These are phyloP conservation scores for Podospora pseudocomata DNA, from an alignment of 495 filamentous ascomycete species.

Conservation along the genomic window DNA sequence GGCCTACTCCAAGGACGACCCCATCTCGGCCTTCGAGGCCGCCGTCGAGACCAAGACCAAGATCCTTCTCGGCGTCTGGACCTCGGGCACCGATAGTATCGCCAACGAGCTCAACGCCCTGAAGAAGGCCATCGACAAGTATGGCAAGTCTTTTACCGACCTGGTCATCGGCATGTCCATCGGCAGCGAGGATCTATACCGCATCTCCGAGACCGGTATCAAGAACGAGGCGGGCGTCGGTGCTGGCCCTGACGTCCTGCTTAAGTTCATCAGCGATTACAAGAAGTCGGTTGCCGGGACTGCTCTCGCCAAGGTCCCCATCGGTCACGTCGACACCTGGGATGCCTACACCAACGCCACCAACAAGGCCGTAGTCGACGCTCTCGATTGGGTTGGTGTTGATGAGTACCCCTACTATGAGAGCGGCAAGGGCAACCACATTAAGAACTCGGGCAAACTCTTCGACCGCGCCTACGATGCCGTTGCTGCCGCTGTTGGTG, in stretches of 20 bases:
- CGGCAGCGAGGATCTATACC: constrained; percentile 55
- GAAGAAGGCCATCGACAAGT: constrained; percentile 39
- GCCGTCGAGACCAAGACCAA: constrained; percentile 48
- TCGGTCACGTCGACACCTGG: constrained; percentile 53
- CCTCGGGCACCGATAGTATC: constrained; percentile 47
- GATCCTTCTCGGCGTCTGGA: constrained; percentile 53
- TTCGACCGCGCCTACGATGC: constrained; percentile 42
- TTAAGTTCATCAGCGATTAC: constrained; percentile 49
- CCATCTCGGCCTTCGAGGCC: constrained; percentile 51
- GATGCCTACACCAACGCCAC: constrained; percentile 45
- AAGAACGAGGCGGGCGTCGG: constrained; percentile 43
- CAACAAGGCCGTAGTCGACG: constrained; percentile 47
- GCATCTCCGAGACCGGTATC: constrained; percentile 40
- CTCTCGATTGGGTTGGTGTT: constrained; percentile 48
- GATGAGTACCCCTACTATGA: constrained; percentile 54
- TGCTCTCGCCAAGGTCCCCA: constrained; percentile 35
- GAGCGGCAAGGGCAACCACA: constrained; percentile 42
- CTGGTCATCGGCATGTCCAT: constrained; percentile 52
- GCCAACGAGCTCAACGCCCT: constrained; percentile 47
- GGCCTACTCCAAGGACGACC: constrained; percentile 47
- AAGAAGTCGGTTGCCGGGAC: constrained; percentile 37
- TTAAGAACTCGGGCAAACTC: constrained; percentile 39
- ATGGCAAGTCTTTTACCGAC: constrained; percentile 41
- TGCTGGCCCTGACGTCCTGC: constrained; percentile 38
- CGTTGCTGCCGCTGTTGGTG: constrained; percentile 28